These are phyloP conservation scores for Athelia psychrophila DNA, from an alignment of 1,284 basidiomycete species.

Conservation along the genomic window DNA sequence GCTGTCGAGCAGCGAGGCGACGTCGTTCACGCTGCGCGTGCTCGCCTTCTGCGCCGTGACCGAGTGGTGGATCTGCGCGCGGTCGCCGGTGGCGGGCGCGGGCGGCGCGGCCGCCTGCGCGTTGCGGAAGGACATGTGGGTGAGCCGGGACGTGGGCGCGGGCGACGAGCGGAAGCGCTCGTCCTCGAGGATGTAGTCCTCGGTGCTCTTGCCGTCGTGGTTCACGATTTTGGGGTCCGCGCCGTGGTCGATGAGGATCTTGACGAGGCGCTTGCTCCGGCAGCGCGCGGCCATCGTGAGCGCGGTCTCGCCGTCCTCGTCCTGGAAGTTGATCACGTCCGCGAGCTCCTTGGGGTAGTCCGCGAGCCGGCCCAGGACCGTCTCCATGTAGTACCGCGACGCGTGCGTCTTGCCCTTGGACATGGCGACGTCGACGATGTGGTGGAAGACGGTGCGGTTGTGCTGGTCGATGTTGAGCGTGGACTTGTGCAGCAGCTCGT, in stretches of 20 bases:
- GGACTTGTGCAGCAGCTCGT: slow-evolving; percentile 94
- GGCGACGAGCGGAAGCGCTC: slow-evolving; percentile 95
- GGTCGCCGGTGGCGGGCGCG: slow-evolving; percentile 40
- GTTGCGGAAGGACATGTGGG: slow-evolving; percentile 67
- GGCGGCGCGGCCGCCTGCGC: slow-evolving; percentile 56
- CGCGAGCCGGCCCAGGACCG: slow-evolving; percentile 84
- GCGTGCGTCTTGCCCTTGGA: slow-evolving; percentile 98
- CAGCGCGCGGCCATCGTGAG: slow-evolving; percentile 96
- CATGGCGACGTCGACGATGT: slow-evolving; percentile 98
- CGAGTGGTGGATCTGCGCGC: slow-evolving; percentile 82
- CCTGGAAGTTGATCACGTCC: slow-evolving; percentile 99
- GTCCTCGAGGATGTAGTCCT: slow-evolving; percentile 99
- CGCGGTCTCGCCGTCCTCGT: slow-evolving; percentile 98
- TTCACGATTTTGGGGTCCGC: slow-evolving; percentile 97
- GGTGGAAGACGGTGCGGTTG: slow-evolving; percentile 98
- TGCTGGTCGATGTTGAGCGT: slow-evolving; percentile 99
- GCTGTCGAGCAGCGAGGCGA: slow-evolving; percentile 85
- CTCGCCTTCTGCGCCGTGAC: slow-evolving; percentile 86
- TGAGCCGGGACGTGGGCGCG: slow-evolving; percentile 61
- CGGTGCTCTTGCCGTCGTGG: slow-evolving; percentile 94
- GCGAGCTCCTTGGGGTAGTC: slow-evolving; percentile 97
- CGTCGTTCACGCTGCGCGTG: slow-evolving; percentile 81
- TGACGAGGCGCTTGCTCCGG: slow-evolving; percentile 94
- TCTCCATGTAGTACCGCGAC: slow-evolving; percentile 99
- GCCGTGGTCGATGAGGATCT: slow-evolving; percentile 93